A percentile compares a stretch with the other conserved stretches of the same genome.
These are phyloP conservation scores for Aegle marmelos DNA, from an alignment of 345 rosid genomes.

Conservation along the genomic window DNA sequence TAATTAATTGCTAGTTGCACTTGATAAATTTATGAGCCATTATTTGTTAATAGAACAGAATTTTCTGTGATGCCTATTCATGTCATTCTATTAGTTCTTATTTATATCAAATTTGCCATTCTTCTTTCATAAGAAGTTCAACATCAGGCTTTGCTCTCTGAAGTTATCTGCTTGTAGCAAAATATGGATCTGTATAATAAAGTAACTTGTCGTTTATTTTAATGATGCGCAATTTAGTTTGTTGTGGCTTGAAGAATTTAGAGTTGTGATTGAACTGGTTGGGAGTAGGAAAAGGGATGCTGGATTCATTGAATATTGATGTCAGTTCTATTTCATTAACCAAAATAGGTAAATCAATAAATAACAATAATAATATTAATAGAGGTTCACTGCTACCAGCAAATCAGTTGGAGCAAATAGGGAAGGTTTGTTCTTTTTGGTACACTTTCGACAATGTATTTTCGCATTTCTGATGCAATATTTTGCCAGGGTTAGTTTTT, in stretches of 20 bases:
- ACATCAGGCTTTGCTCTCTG: background rate
- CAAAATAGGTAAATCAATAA: background rate
- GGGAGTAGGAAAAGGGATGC: background rate
- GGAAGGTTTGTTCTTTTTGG: background rate
- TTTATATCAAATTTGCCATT: background rate
- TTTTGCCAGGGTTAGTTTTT: slow-evolving; percentile 72
- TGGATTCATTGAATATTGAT: background rate
- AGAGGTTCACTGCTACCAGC: background rate
- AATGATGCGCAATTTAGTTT: background rate
- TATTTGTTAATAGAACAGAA: background rate
- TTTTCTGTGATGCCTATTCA: background rate
- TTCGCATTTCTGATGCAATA: slow-evolving; percentile 7
- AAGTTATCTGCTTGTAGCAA: background rate
- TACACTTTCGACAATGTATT: background rate
- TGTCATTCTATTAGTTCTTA: background rate
- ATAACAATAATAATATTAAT: too few species aligned
- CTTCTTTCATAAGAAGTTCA: background rate
- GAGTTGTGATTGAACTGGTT: background rate
- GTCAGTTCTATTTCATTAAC: background rate
- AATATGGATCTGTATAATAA: background rate
- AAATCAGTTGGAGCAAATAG: background rate
- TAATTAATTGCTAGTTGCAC: background rate
- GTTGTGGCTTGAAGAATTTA: background rate
- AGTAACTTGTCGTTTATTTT: background rate
- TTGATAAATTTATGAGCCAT: background rate